Evolutionary conservation across 2,329 filamentous ascomycete genomes (phyloP).

Genomic region (Calonectria multiphialidica): DNA sequence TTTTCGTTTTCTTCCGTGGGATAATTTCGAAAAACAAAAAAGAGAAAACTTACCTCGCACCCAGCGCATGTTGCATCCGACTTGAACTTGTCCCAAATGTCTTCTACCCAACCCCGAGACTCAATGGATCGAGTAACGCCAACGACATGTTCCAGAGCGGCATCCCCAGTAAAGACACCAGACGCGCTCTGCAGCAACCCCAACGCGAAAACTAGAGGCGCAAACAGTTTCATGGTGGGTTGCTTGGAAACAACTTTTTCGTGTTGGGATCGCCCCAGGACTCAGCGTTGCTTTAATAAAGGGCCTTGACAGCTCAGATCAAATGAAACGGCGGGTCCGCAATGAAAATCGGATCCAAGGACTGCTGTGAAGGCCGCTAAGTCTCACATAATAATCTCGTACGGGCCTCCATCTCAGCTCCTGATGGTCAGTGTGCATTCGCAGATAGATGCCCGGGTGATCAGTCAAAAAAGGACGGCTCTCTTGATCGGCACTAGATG

Average conservation of each 20-base stretch:
- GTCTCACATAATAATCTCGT: constrained; percentile 5
- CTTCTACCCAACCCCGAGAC: neutral
- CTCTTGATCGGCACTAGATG: neutral
- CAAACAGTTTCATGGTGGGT: constrained; percentile 7
- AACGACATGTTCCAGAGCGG: constrained; percentile 10
- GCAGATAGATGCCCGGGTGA: neutral
- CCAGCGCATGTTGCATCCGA: constrained; percentile 37
- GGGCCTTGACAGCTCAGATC: neutral
- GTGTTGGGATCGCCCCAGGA: neutral
- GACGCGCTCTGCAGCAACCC: constrained; percentile 20
- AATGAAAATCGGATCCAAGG: neutral
- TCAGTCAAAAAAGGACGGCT: neutral
- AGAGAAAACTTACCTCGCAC: constrained; percentile 31
- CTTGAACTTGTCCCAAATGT: constrained; percentile 16
- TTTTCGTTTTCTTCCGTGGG: neutral
- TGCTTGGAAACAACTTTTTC: neutral
- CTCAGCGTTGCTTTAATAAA: neutral
- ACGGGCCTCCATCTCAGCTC: neutral
- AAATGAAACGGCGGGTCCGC: neutral
- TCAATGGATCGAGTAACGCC: constrained; percentile 28
- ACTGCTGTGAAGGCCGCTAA: neutral
- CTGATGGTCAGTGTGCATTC: neutral
- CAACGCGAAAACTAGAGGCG: constrained; percentile 10
- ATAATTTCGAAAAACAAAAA: too few relatives aligned
- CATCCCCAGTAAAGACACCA: constrained; percentile 17